These are phyloP conservation scores for Aquilaria yunnanensis DNA, from an alignment of 345 rosid genomes.

Conservation along the genomic window DNA sequence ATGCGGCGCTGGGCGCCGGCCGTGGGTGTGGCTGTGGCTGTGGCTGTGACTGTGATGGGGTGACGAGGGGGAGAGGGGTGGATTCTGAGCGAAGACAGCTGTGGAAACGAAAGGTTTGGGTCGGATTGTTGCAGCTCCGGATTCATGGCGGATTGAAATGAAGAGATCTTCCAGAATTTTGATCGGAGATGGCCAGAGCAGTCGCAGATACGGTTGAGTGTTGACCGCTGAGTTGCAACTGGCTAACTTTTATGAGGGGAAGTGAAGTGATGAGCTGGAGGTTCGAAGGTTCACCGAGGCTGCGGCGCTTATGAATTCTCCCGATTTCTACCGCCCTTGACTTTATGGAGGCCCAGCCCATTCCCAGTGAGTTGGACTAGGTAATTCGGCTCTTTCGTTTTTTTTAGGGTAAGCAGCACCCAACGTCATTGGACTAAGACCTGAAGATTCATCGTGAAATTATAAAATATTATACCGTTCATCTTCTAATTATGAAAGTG, in stretches of 20 bases:
- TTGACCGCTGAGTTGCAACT: not conserved
- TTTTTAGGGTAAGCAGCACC: too few relatives aligned
- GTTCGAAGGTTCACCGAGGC: too few relatives aligned
- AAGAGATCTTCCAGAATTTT: not conserved
- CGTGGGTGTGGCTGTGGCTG: conserved; percentile 21
- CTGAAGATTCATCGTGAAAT: too few relatives aligned
- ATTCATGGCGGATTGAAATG: conserved; percentile 6
- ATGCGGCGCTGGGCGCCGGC: conserved; percentile 43
- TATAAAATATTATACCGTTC: too few relatives aligned
- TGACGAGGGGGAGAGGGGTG: conserved; percentile 24
- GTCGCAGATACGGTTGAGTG: not conserved
- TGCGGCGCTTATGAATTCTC: too few relatives aligned
- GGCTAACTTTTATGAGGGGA: too few relatives aligned
- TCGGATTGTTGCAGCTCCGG: conserved; percentile 8
- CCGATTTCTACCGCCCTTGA: too few relatives aligned
- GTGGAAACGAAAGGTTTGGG: conserved; percentile 13
- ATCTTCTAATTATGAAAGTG: too few relatives aligned
- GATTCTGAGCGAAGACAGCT: conserved; percentile 17
- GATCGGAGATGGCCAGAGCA: not conserved
- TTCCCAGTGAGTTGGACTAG: too few relatives aligned
- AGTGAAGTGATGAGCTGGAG: not conserved
- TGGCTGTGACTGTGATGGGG: conserved; percentile 13
- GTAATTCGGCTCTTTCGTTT: too few relatives aligned
- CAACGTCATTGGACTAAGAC: too few relatives aligned
- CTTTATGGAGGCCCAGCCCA: too few relatives aligned